phyloP scores from a whole-genome alignment of 192 early-diverging fungal species.

The Coemansia pectinata region DNA sequence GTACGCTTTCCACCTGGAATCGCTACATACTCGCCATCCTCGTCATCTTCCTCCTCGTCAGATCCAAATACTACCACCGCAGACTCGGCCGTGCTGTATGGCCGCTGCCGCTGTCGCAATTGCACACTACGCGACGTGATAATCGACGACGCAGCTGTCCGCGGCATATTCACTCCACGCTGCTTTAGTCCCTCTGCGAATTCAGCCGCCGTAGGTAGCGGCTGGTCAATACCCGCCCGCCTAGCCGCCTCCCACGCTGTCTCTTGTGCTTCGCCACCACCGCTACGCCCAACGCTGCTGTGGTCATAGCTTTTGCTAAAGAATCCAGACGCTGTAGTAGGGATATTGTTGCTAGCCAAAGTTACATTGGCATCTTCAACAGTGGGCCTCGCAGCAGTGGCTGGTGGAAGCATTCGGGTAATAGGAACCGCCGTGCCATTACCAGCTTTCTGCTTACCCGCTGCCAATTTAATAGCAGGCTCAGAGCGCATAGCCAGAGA shows the following conservation, averaged over 20 bases:
- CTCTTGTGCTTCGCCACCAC: background rate
- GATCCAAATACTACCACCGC: conserved; percentile 4
- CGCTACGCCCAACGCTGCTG: background rate
- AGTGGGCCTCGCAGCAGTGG: background rate
- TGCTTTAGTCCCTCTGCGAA: conserved; percentile 40
- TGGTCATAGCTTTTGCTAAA: background rate
- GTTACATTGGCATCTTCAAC: background rate
- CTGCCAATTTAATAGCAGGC: conserved; percentile 26
- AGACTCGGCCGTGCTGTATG: conserved; percentile 24
- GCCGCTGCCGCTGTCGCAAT: background rate
- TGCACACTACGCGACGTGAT: conserved; percentile 7
- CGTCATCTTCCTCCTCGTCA: conserved; percentile 1
- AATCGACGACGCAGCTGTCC: conserved; percentile 24
- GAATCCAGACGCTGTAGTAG: background rate
- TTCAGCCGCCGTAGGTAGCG: conserved; percentile 6
- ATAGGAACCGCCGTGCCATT: conserved; percentile 27
- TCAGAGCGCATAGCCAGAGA: conserved; percentile 42
- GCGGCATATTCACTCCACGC: conserved; percentile 21
- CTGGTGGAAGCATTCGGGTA: conserved; percentile 16
- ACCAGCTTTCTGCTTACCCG: conserved; percentile 10
- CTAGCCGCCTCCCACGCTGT: conserved; percentile 14
- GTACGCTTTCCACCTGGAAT: background rate
- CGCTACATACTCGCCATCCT: conserved; percentile 2
- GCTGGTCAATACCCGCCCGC: conserved; percentile 38
- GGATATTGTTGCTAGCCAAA: background rate